phyloP scores from a whole-genome alignment of 768 basidiomycete species.

The Kwoniella dejecticola region DNA sequence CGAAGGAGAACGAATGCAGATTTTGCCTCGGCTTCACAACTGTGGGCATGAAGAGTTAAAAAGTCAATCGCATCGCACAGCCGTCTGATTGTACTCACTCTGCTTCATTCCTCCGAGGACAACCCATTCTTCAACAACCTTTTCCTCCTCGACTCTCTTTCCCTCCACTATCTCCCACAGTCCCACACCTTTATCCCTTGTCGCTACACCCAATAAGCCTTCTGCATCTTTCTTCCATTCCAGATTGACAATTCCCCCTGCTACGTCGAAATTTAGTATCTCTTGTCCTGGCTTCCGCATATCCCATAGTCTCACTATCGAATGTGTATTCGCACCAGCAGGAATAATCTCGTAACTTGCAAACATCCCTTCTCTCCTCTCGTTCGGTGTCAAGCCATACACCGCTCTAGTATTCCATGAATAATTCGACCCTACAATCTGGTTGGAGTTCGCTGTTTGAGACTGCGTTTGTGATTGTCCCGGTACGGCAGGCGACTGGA shows the following conservation, averaged over 20 bases:
- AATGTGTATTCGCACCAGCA: conserved; percentile 14
- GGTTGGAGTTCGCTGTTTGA: too few species aligned
- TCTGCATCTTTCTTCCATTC: conserved; percentile 31
- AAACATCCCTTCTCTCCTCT: conserved; percentile 30
- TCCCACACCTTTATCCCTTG: conserved; percentile 47
- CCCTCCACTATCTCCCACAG: conserved; percentile 49
- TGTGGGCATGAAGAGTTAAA: conserved; percentile 13
- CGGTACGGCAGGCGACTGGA: neutral
- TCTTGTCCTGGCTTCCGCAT: conserved; percentile 33
- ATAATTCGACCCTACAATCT: neutral
- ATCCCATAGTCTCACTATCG: conserved; percentile 52
- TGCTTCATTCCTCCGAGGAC: conserved; percentile 38
- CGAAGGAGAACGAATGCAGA: conserved; percentile 45
- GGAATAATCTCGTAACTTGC: conserved; percentile 44
- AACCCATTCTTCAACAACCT: conserved; percentile 34
- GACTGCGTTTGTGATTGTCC: conserved; percentile 4
- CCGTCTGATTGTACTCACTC: too few species aligned
- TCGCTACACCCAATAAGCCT: conserved; percentile 43
- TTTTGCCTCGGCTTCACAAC: conserved; percentile 41
- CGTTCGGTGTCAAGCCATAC: conserved; percentile 41
- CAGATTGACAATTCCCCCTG: conserved; percentile 30
- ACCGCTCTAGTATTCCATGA: conserved; percentile 46
- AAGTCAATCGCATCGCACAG: too few species aligned
- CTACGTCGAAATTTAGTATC: conserved; percentile 43
- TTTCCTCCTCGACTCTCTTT: conserved; percentile 14